Evolutionary conservation across 805 yeast species (phyloP).

Genomic region (Debaryomyces tyrocola): DNA sequence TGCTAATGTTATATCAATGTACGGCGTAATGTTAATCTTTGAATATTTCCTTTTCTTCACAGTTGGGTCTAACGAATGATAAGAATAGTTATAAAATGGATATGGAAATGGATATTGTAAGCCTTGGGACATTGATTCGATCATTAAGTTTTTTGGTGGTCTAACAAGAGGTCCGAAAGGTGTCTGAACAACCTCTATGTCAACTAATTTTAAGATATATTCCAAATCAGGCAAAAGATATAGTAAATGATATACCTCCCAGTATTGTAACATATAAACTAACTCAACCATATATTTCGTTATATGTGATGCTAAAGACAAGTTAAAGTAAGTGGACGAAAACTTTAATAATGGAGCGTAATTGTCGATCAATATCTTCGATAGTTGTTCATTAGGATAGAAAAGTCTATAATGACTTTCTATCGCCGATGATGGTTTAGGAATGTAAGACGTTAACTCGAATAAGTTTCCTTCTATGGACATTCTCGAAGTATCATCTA

Average conservation of each 20-base stretch:
- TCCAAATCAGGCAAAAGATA: conserved; percentile 31
- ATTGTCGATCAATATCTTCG: conserved; percentile 40
- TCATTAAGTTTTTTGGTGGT: conserved; percentile 41
- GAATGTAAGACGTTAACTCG: conserved; percentile 26
- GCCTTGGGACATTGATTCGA: conserved; percentile 37
- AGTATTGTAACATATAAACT: conserved; percentile 38
- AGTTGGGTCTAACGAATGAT: conserved; percentile 34
- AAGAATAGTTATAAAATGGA: conserved; percentile 46
- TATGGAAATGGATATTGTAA: conserved; percentile 46
- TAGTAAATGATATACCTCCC: conserved; percentile 45
- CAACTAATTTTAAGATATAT: conserved; percentile 31
- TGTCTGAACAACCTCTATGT: conserved; percentile 35
- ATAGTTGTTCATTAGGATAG: conserved; percentile 38
- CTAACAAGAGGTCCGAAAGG: conserved; percentile 37
- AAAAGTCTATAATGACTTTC: conserved; percentile 6
- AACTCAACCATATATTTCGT: conserved; percentile 40
- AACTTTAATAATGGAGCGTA: conserved; percentile 29
- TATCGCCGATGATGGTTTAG: conserved; percentile 13
- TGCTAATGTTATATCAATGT: conserved; percentile 35
- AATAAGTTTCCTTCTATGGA: conserved; percentile 27
- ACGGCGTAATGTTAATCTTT: conserved; percentile 30
- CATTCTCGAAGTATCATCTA: conserved; percentile 30
- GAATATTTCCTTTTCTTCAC: conserved; percentile 25
- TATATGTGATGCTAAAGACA: conserved; percentile 37
- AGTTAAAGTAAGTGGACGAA: conserved; percentile 35